Percentiles rank a stretch among this genome's conserved stretches.
Evolutionary conservation across 768 basidiomycete species (phyloP).

Genomic region (Aureoboletus auriporus): DNA sequence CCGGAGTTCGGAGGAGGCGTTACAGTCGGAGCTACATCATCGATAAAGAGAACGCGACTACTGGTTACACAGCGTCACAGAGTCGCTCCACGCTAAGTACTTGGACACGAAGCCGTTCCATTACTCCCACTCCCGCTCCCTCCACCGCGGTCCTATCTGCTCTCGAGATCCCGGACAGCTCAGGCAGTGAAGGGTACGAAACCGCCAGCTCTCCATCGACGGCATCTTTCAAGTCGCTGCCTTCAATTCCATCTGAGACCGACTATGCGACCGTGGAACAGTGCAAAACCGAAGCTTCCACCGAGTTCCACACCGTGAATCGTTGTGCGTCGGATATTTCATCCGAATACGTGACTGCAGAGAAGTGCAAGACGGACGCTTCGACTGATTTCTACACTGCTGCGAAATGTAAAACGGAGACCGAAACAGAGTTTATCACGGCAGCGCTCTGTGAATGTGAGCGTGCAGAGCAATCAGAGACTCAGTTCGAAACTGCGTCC

Average conservation of each 20-base stretch:
- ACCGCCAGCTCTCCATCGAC: conserved; percentile 41
- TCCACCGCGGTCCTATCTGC: conserved; percentile 26
- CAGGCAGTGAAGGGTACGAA: conserved; percentile 51
- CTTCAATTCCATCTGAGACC: conserved; percentile 55
- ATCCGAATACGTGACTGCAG: conserved; percentile 50
- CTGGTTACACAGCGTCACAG: conserved; percentile 31
- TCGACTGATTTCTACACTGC: conserved; percentile 46
- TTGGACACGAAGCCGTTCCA: conserved; percentile 32
- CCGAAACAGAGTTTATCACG: conserved; percentile 42
- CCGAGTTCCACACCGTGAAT: conserved; percentile 48
- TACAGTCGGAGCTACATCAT: conserved; percentile 38
- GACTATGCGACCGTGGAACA: conserved; percentile 41
- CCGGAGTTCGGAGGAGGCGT: conserved; percentile 52
- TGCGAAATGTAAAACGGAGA: conserved; percentile 32
- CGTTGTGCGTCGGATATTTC: conserved; percentile 38
- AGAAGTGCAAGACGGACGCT: conserved; percentile 40
- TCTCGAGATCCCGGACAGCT: conserved; percentile 29
- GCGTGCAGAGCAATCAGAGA: conserved; percentile 36
- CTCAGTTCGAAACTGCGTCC: conserved; percentile 48
- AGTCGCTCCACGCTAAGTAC: conserved; percentile 32
- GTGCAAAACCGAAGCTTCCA: conserved; percentile 39
- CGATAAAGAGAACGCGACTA: conserved; percentile 54
- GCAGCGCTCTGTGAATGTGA: conserved; percentile 40
- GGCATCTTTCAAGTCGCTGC: conserved; percentile 53
- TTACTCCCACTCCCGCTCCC: conserved; percentile 30